Evolutionary conservation across 345 rosid species (phyloP), one percentile per base, ranked within the genome.

Genomic region (Eutrema japonicum): DNA sequence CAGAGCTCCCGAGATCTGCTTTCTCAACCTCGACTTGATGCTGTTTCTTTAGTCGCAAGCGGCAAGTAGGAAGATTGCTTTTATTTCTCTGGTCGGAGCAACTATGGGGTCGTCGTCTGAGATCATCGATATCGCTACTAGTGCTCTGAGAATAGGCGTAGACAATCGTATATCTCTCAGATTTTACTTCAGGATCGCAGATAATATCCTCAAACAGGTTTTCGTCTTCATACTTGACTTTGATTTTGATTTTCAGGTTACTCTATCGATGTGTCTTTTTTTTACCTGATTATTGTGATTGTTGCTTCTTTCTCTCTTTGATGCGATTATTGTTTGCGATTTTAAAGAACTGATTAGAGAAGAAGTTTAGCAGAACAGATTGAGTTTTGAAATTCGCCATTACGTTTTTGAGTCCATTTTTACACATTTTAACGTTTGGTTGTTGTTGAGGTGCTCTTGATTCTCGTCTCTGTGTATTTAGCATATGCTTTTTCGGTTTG

Each of bases 171-270:
- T 91, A 68, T 68, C 96, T 62, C 91, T 95, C 55, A 85, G 77
- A n/a, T 87, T 78, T 84, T 95, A 95, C 78, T 81, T 65, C 60
- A 87, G 99, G 75, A 92, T 95, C 83, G 96, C 99, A 7, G 91
- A 92, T 66, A 95, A 92, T 37, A 83, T 95, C 77, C 96, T 95
- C 76, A 92, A 80, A 79, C 96, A 95, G 96, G 99, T 94, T 18
- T 22, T 40, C 7, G 3, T 35, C 37, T 38, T 16, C 51, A 14
- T 12, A 26, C 9, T 72, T 58, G 40, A 55, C 47, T 63, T 63
- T 63, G 32, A 12, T 70, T 70, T 64, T 56, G 29, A 38, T 74
- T 53, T 22, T 26, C 13, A 22, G 26, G 3, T 65, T 65, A 56
- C 43, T 71, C n/a, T 14, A n/a, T 38, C 33, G 29, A 54, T 10